Evolutionary conservation across 306 rosid genomes (phyloP).

Genomic region (Gynostemma pentaphyllum): DNA sequence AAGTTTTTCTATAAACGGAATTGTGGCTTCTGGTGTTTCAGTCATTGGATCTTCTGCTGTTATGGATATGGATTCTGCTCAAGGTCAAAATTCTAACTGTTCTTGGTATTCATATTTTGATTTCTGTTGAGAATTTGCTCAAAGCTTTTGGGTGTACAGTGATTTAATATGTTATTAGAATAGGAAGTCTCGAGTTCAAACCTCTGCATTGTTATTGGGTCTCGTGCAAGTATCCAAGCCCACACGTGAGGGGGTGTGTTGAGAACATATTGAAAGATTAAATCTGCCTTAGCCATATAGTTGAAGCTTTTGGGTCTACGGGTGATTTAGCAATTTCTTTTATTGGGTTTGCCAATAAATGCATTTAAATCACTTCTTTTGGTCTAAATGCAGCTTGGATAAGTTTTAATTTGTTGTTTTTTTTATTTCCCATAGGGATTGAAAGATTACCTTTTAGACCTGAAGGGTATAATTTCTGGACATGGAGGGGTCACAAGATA

Average conservation of each 20-base stretch:
- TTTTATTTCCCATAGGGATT: slow-evolving; percentile 26
- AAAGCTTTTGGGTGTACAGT: too few relatives aligned
- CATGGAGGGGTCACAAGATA: slow-evolving; percentile 79
- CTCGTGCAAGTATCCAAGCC: too few relatives aligned
- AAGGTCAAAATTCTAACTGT: slow-evolving; percentile 37
- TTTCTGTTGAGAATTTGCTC: too few relatives aligned
- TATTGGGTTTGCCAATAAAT: neutral
- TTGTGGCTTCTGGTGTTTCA: slow-evolving; percentile 63
- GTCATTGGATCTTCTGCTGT: slow-evolving; percentile 49
- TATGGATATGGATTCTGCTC: slow-evolving; percentile 33
- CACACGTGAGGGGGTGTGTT: too few relatives aligned
- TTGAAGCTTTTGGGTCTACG: too few relatives aligned
- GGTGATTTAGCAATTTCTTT: too few relatives aligned
- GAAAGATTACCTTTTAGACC: slow-evolving; percentile 53
- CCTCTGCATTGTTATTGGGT: too few relatives aligned
- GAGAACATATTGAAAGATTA: too few relatives aligned
- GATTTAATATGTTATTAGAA: too few relatives aligned
- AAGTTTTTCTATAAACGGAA: slow-evolving; percentile 50
- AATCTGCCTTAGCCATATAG: too few relatives aligned
- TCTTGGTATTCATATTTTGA: neutral
- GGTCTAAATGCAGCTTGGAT: slow-evolving; percentile 1
- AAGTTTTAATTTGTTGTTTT: neutral
- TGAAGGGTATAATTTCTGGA: slow-evolving; percentile 85
- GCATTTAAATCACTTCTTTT: neutral
- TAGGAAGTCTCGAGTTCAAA: too few relatives aligned